These are phyloP conservation scores for Boletus chippewaensis DNA, from an alignment of 1,284 basidiomycete species.

Conservation along the genomic window DNA sequence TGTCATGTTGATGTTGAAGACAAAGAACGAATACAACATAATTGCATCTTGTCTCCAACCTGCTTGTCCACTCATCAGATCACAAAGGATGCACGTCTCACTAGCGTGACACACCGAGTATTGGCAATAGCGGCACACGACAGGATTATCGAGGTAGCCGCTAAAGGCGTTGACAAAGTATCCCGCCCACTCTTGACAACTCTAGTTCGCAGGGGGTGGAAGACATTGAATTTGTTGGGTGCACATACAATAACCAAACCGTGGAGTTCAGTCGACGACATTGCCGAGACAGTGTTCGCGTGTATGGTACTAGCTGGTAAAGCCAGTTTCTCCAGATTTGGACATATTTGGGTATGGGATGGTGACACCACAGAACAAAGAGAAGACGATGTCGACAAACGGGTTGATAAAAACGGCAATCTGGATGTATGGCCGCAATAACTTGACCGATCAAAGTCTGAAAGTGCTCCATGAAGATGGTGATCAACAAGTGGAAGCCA, in stretches of 20 bases:
- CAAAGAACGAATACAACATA: too few relatives aligned
- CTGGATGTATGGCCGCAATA: constrained; percentile 67
- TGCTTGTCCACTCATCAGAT: constrained; percentile 12
- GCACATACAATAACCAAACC: constrained; percentile 66
- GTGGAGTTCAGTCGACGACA: constrained; percentile 77
- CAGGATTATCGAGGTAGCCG: constrained; percentile 76
- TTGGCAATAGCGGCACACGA: constrained; percentile 72
- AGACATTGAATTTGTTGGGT: constrained; percentile 58
- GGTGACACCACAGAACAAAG: constrained; percentile 77
- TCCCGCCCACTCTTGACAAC: constrained; percentile 65
- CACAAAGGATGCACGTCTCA: neutral
- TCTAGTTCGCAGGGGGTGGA: constrained; percentile 73
- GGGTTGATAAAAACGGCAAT: constrained; percentile 81
- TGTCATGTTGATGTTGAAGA: too few relatives aligned
- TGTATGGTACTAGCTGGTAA: constrained; percentile 66
- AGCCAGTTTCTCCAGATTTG: constrained; percentile 70
- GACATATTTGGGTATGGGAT: constrained; percentile 66
- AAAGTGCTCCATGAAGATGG: constrained; percentile 70
- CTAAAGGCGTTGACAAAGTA: constrained; percentile 58
- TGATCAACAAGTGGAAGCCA: constrained; percentile 69
- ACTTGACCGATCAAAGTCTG: constrained; percentile 73
- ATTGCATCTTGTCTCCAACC: constrained; percentile 63
- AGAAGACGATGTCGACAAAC: constrained; percentile 62
- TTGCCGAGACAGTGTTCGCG: constrained; percentile 64
- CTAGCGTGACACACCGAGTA: constrained; percentile 36